phyloP scores from a whole-genome alignment of 169 alveolate genomes.

The Plasmodium chabaudi region DNA sequence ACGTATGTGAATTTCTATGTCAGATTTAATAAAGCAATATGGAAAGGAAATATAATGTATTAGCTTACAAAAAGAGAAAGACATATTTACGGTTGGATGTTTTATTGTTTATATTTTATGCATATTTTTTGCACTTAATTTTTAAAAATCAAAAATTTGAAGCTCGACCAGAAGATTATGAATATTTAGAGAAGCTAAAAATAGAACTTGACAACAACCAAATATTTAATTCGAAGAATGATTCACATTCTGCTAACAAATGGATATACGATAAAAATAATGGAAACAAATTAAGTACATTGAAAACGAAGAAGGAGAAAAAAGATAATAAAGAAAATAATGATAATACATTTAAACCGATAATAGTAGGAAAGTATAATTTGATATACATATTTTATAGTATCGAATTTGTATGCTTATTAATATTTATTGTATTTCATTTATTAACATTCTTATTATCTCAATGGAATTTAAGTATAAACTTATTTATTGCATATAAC shows the following conservation, averaged over 20 bases:
- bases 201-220: background rate
- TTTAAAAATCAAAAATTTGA: slow-evolving; percentile 59
- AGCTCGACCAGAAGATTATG: slow-evolving; percentile 65
- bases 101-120: slow-evolving; percentile 56
- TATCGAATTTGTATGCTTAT: slow-evolving; percentile 46
- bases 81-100: slow-evolving; percentile 52
- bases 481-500: slow-evolving; percentile 24
- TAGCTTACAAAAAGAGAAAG: slow-evolving; percentile 43
- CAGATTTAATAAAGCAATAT: slow-evolving; percentile 9
- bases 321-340: background rate
- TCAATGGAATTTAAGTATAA: slow-evolving; percentile 47
- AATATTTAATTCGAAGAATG: background rate
- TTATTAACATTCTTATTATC: slow-evolving; percentile 34
- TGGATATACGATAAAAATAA: background rate
- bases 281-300: background rate
- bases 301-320: background rate
- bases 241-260: background rate
- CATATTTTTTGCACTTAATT: slow-evolving; percentile 24
- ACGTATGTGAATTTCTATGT: too few species aligned
- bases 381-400: slow-evolving; percentile 60
- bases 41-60: slow-evolving; percentile 53
- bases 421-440: slow-evolving; percentile 48
- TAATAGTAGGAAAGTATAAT: slow-evolving; percentile 65
- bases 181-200: slow-evolving; percentile 29
- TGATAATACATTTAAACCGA: slow-evolving; percentile 40